Evolutionary conservation across 257 asterid species (phyloP), one percentile per base, ranked within the genome.

Genomic region (Gentiana dahurica): DNA sequence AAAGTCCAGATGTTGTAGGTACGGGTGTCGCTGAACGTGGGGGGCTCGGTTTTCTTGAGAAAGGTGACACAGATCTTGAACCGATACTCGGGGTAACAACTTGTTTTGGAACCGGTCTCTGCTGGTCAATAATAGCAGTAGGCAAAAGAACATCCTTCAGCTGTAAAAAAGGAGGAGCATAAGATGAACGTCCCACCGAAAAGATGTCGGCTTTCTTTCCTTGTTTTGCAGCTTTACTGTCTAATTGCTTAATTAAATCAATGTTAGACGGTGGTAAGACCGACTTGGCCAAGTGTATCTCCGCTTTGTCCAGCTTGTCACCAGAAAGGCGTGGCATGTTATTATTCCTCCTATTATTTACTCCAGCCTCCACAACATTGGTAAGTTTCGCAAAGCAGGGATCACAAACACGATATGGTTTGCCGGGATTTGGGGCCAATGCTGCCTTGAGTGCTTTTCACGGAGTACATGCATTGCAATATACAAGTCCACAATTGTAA

Each of bases 351-450:
- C 95, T 65, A 74, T 58, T 81, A 58, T 75, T 74, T 41, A 53
- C 73, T 51, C 90, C 89, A 15, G 80, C 73, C 67, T 89, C 97
- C 1, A 84, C 90, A 63, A 87, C 75, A 70, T 82, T 24, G 33
- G 89, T 83, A 50, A 91, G 77, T 64, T 91, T 91, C 12, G 81
- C 73, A 66, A 75, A 85, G 68, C 98, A 91, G 6, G 95, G 62
- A 69, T 91, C 98, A 68, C 98, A 91, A n/a, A 91, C 98, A 32
- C 96, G 95, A 65, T 83, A 77, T 0, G 88, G 95, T 66, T 91
- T 91, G 80, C 73, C 72, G 37, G 95, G 98, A 70, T 85, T 83
- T n/a, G 98, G 96, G 12, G 98, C 93, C 74, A 91, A 68, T 5
- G 94, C 95, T 0, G 95, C 98, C 59, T 94, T 77, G 7, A 54